Evolutionary conservation across 805 yeast species (phyloP), one percentile per base, ranked within the genome.

Genomic region (Myxozyma vanderwaltii): DNA sequence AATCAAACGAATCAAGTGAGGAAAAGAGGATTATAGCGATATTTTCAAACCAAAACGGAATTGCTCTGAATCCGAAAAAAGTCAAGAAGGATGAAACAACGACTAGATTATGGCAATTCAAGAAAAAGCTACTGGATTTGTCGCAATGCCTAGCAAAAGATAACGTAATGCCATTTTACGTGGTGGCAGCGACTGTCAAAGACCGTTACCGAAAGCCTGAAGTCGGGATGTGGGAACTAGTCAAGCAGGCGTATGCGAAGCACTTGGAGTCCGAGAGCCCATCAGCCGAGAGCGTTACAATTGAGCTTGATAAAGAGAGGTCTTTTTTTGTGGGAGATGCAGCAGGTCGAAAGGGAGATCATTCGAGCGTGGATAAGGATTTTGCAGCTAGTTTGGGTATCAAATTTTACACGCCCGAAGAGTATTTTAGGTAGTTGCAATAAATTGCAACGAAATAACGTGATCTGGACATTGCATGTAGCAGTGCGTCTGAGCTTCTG

Each of bases 261-360:
- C 50, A 56, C 26, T 40, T 55, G 44, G 38, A 36, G 40, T 13
- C 1, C 10, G 26, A 41, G 21, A 19, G 13, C 1, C 10, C 13
- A n/a, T n/a, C n/a, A 23, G 40, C 21, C n/a, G 40, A 49, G 19
- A 10, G 15, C 13, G 12, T 35, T 31, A 24, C 64, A 0, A 67
- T 68, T 2, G 57, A 58, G 7, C 65, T 84, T 1, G 84, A 83
- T 66, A 51, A 70, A 50, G 73, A 69, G 0, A 64, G 72, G 8
- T 81, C 89, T 51, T 77, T 85, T 54, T 94, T 75, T 71, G 91
- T 91, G n/a, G 99, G 99, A 4, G 99, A 92, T 75, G 98, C 98
- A 0, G 98, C 97, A 5, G 99, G 98, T 0, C 77, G 98, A 54
- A 68, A 70, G 1, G 72, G 69, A 0, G 98, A 92, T 72, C 88